Conservation (phyloP, 148 eudicot species). For the Heliosperma pusillum region DNA sequence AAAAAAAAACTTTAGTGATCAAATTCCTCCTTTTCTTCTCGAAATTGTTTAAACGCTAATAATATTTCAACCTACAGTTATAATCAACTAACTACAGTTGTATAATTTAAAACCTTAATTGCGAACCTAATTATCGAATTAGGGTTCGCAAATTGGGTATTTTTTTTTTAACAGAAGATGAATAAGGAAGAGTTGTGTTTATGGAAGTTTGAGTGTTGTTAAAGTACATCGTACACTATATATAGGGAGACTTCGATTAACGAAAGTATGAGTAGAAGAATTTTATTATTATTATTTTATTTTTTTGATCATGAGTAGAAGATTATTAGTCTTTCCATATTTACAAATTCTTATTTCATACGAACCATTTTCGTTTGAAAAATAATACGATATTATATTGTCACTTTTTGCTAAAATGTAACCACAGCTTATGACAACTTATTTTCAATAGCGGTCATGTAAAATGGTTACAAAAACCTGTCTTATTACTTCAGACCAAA, state of each 20-base stretch:
- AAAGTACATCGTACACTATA: background rate
- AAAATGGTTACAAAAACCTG: too few relatives aligned
- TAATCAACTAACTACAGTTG: background rate
- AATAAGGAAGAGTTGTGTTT: background rate
- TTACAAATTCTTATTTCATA: too few relatives aligned
- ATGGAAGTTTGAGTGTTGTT: background rate
- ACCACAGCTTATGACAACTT: too few relatives aligned
- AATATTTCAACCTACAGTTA: too few relatives aligned
- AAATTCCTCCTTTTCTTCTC: background rate
- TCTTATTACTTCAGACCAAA: too few relatives aligned
- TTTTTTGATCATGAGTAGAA: too few relatives aligned
- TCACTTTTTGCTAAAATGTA: too few relatives aligned
- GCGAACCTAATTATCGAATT: background rate
- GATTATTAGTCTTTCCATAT: too few relatives aligned
- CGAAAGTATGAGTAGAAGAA: background rate
- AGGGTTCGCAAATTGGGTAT: background rate
- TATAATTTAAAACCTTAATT: background rate
- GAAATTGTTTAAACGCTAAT: background rate
- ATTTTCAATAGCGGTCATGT: too few relatives aligned
- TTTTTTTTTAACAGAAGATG: background rate
- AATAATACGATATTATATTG: too few relatives aligned
- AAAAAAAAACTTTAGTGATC: background rate
- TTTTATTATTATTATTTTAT: too few relatives aligned
- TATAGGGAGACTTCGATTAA: background rate
- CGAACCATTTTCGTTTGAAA: too few relatives aligned